Conservation (phyloP, 441 rosid species). For the Bocquillonia castaneifolia region DNA sequence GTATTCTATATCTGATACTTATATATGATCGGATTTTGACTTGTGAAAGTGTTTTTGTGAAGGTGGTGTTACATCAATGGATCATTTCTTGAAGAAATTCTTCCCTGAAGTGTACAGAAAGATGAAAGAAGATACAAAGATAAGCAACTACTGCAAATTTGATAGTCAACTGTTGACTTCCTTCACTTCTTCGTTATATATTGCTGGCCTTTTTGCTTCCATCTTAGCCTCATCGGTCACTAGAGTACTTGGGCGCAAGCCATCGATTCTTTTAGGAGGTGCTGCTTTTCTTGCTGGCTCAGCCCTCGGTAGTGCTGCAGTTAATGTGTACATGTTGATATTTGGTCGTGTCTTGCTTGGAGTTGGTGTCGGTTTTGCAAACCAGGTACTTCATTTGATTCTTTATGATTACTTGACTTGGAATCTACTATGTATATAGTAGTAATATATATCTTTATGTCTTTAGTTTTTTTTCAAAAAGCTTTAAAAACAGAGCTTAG, state of each 20-base stretch:
- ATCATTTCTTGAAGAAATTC: slow-evolving; percentile 60
- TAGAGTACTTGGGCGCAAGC: slow-evolving; percentile 43
- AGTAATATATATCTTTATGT: background rate
- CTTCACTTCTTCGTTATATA: slow-evolving; percentile 69
- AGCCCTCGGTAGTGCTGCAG: slow-evolving; percentile 60
- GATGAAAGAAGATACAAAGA: slow-evolving; percentile 41
- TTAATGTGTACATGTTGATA: slow-evolving; percentile 56
- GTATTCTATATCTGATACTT: background rate
- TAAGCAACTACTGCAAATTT: slow-evolving; percentile 53
- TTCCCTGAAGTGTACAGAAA: slow-evolving; percentile 51
- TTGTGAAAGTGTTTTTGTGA: background rate
- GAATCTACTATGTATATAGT: too few relatives aligned
- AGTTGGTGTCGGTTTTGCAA: slow-evolving; percentile 78
- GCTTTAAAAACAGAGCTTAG: background rate
- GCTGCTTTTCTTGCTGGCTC: slow-evolving; percentile 55
- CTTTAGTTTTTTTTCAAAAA: background rate
- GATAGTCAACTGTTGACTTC: slow-evolving; percentile 58
- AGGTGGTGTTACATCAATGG: slow-evolving; percentile 58
- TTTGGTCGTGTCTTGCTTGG: slow-evolving; percentile 71
- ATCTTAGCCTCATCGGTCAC: slow-evolving; percentile 61
- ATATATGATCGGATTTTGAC: background rate
- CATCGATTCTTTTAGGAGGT: slow-evolving; percentile 60
- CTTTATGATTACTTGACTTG: too few relatives aligned
- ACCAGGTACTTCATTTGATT: slow-evolving; percentile 45
- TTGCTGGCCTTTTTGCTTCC: slow-evolving; percentile 63